Conservation (phyloP, 257 asterid genomes). For the Penstemon davidsonii region DNA sequence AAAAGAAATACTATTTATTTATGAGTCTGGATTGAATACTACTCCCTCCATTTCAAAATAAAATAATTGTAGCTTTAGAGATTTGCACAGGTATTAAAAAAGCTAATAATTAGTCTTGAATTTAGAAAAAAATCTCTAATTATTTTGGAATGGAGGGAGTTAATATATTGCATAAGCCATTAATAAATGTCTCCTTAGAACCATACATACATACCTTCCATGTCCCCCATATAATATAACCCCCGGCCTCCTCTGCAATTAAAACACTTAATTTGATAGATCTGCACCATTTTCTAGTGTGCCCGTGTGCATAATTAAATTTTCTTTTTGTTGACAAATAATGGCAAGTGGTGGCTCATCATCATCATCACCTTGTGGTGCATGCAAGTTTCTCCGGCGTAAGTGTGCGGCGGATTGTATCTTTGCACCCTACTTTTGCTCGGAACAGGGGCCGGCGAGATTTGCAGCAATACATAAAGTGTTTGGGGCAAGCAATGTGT, state of each 20-base stretch:
- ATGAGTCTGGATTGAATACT: too few species aligned
- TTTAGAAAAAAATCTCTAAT: conserved; percentile 17
- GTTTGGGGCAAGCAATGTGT: conserved; percentile 90
- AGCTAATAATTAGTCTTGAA: too few species aligned
- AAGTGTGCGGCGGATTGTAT: conserved; percentile 78
- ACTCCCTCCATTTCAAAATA: too few species aligned
- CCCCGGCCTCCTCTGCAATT: neutral
- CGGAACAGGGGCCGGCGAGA: conserved; percentile 86
- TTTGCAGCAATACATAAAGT: conserved; percentile 93
- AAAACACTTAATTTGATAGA: neutral
- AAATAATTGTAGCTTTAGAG: too few species aligned
- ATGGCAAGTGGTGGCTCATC: conserved; percentile 55
- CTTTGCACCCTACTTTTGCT: conserved; percentile 79
- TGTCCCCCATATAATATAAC: conserved; percentile 47
- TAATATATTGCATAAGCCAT: conserved; percentile 57
- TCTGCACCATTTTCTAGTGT: conserved; percentile 57
- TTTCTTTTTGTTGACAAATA: neutral
- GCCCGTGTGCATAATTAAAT: conserved; percentile 50
- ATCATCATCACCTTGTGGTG: conserved; percentile 89
- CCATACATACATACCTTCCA: conserved; percentile 58
- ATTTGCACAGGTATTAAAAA: too few species aligned
- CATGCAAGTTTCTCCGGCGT: conserved; percentile 88
- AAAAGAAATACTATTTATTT: neutral
- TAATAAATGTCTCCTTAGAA: conserved; percentile 63
- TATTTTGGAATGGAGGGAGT: too few species aligned